Evolutionary conservation across 2,329 filamentous ascomycete species (phyloP).

Genomic region (Calycina herbarum): DNA sequence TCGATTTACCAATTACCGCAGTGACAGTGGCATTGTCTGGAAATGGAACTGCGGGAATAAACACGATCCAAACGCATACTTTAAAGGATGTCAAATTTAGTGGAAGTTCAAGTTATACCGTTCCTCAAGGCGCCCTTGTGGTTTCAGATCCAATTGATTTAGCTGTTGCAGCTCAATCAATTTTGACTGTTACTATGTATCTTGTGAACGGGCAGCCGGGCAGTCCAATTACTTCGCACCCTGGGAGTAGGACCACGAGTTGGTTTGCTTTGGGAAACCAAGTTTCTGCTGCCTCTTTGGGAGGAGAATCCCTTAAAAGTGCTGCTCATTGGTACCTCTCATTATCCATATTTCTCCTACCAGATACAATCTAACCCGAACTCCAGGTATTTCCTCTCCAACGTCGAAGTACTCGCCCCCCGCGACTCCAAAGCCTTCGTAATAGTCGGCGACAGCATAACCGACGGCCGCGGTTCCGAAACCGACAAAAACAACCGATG

Average conservation of each 20-base stretch:
- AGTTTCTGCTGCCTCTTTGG: conserved; percentile 49
- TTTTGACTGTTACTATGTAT: conserved; percentile 60
- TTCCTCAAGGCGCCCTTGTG: conserved; percentile 56
- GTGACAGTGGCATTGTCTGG: conserved; percentile 57
- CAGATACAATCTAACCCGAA: conserved; percentile 9
- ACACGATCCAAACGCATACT: conserved; percentile 52
- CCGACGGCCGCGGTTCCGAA: conserved; percentile 63
- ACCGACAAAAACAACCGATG: conserved; percentile 61
- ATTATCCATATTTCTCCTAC: background rate
- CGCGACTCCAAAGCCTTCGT: conserved; percentile 46
- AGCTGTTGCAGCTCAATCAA: conserved; percentile 48
- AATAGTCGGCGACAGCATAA: conserved; percentile 66
- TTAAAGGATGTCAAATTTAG: conserved; percentile 59
- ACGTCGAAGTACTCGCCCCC: conserved; percentile 57
- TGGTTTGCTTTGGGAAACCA: conserved; percentile 60
- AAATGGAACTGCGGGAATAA: conserved; percentile 53
- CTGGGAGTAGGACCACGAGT: conserved; percentile 62
- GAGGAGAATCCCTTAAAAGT: conserved; percentile 38
- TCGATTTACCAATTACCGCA: conserved; percentile 58
- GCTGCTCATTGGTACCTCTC: conserved; percentile 41
- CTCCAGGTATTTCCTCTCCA: conserved; percentile 58
- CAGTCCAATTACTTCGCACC: conserved; percentile 61
- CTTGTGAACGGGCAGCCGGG: conserved; percentile 55
- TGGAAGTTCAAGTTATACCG: conserved; percentile 50
- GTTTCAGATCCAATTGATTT: conserved; percentile 64